These are phyloP conservation scores for Testicularia cyperi DNA, from an alignment of 1,284 basidiomycete genomes.

Conservation along the genomic window DNA sequence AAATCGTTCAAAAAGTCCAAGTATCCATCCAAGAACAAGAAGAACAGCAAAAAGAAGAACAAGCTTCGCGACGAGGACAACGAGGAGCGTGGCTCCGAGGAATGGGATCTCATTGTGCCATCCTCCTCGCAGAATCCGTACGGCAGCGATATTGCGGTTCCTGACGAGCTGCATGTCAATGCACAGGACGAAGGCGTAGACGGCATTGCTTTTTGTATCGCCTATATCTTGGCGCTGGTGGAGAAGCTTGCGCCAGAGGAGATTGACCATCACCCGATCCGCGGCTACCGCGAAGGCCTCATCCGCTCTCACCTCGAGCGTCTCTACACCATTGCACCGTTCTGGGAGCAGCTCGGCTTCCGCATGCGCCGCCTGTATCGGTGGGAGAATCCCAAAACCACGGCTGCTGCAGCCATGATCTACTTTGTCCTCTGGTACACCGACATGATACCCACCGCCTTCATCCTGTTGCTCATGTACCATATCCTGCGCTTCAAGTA, in stretches of 20 bases:
- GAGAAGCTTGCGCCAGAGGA: conserved; percentile 57
- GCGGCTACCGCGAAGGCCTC: conserved; percentile 53
- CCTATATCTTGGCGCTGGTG: conserved; percentile 56
- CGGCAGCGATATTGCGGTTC: not conserved
- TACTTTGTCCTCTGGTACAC: conserved; percentile 60
- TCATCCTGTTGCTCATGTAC: conserved; percentile 53
- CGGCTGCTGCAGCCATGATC: conserved; percentile 54
- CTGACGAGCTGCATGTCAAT: conserved; percentile 47
- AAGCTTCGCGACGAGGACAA: not conserved
- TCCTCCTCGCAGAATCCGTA: conserved; percentile 6
- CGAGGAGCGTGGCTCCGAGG: too few relatives aligned
- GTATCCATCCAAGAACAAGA: conserved; percentile 1
- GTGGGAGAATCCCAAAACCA: conserved; percentile 41
- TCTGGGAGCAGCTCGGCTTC: conserved; percentile 55
- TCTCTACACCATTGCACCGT: conserved; percentile 58
- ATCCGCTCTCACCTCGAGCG: conserved; percentile 56
- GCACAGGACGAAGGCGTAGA: conserved; percentile 46
- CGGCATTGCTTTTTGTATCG: conserved; percentile 55
- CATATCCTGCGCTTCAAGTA: conserved; percentile 57
- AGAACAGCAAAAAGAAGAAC: not conserved
- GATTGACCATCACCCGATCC: conserved; percentile 52
- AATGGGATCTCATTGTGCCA: conserved; percentile 41
- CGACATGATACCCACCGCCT: conserved; percentile 56
- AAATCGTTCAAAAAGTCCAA: conserved; percentile 12
- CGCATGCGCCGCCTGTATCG: conserved; percentile 30